These are phyloP conservation scores for Yamadazyma olivae DNA, from an alignment of 805 yeast species.

Conservation along the genomic window DNA sequence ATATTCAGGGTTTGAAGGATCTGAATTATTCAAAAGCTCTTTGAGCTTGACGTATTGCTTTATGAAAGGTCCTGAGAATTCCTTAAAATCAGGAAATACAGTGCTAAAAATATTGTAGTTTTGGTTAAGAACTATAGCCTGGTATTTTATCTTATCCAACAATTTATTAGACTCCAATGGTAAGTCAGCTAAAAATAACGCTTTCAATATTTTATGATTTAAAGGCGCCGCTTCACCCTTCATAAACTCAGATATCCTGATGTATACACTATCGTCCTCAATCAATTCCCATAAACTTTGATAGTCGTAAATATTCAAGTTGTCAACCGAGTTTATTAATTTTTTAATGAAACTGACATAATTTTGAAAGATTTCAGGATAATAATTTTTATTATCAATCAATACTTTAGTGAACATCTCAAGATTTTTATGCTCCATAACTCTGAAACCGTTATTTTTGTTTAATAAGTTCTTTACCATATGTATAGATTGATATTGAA, in stretches of 20 bases:
- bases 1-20: constrained; percentile 6
- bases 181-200: constrained; percentile 8
- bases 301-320: constrained; percentile 6
- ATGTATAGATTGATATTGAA: constrained; percentile 37
- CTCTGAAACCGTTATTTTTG: constrained; percentile 9
- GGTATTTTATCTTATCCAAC: constrained; percentile 11
- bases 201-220: constrained; percentile 6
- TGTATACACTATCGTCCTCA: constrained; percentile 17
- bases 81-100: neutral
- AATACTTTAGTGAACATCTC: constrained; percentile 22
- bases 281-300: constrained; percentile 6
- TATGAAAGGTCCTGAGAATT: constrained; percentile 5
- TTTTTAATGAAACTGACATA: constrained; percentile 28
- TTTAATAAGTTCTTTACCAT: constrained; percentile 28
- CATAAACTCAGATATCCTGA: constrained; percentile 4
- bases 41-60: constrained; percentile 9
- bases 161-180: constrained; percentile 9
- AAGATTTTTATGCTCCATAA: constrained; percentile 16
- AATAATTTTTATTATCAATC: constrained; percentile 32
- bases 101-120: neutral
- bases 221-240: neutral
- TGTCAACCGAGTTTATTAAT: constrained; percentile 17
- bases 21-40: constrained; percentile 8
- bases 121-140: constrained; percentile 8
- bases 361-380: constrained; percentile 27